These are phyloP conservation scores for Talaromyces marneffei DNA, from an alignment of 2,329 filamentous ascomycete genomes.

Conservation along the genomic window DNA sequence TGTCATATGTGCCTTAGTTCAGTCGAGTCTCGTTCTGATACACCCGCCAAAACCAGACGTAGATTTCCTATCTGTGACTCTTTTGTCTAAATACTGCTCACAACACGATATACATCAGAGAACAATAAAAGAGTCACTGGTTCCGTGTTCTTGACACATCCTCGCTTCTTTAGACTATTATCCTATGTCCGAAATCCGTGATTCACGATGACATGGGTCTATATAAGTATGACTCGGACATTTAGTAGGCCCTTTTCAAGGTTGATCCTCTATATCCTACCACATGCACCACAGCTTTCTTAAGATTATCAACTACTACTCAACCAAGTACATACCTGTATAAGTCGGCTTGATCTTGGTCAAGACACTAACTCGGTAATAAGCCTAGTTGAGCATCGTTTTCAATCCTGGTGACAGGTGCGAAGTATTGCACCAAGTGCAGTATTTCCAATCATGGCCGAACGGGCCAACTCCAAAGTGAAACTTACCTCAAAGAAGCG, in stretches of 20 bases:
- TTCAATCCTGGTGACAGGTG: neutral
- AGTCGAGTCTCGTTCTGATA: neutral
- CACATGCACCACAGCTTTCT: neutral
- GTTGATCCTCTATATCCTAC: neutral
- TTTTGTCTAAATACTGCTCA: neutral
- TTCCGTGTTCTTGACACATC: neutral
- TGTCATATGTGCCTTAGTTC: neutral
- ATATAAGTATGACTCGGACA: neutral
- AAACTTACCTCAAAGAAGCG: neutral
- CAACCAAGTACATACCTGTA: no score
- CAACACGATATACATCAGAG: neutral
- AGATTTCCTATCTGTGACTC: neutral
- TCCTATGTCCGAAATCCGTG: neutral
- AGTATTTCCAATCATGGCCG: neutral
- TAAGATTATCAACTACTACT: neutral
- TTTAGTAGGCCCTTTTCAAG: neutral
- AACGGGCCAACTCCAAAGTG: neutral
- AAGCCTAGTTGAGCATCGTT: no score
- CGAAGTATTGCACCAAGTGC: neutral
- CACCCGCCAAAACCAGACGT: neutral
- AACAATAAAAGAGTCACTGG: neutral
- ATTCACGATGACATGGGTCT: neutral
- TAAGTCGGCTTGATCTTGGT: no score
- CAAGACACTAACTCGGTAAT: no score
- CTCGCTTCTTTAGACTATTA: no score